Evolutionary conservation across 2,329 filamentous ascomycete species (phyloP), one percentile per base, ranked within the genome.

Genomic region (Boeremia exigua): DNA sequence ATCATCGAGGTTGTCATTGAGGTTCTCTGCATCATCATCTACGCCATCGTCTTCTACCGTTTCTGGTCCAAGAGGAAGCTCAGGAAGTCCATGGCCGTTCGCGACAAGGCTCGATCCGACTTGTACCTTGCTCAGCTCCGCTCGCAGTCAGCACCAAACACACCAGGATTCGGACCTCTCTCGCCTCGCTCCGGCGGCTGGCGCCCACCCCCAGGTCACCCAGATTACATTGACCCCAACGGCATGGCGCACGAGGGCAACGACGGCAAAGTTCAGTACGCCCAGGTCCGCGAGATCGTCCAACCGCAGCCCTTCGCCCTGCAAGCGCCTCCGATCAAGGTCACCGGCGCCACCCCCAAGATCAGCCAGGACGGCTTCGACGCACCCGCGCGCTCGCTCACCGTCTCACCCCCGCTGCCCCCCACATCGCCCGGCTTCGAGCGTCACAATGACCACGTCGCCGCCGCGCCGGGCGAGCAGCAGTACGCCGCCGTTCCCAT

Each of bases 31-130:
- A 96, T 99, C 75, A 82, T 87, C 49, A 91, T 99, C 70, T 99
- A 99, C 83, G 92, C 86, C 71, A 85, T 97, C 72, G 88, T 97
- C 75, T 97, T 98, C 82, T 98, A 96, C 84, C 90, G 95, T 68
- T 96, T 96, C 84, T 96, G 93, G 86, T 92, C 90, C 65, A 99
- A 98, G 85, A 90, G 92, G 75, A 90, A 90, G 75, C 90, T 99
- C 60, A 88, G 90, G 78, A 98, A 97, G 84, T 93, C 92, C 61
- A 99, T 99, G 95, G 90, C 96, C 75, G 82, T 90, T 74, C 92
- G 95, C 68, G 95, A 99, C 82, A 90, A 91, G 72, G 95, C 95
- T 63, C 90, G 95, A 60, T 94, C 91, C 59, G 93, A 98, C 75
- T 86, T 99, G 62, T 98, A 98, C 81, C 91, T 98, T 61, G 92